Conservation (phyloP, 345 rosid species). For the Laguncularia racemosa region DNA sequence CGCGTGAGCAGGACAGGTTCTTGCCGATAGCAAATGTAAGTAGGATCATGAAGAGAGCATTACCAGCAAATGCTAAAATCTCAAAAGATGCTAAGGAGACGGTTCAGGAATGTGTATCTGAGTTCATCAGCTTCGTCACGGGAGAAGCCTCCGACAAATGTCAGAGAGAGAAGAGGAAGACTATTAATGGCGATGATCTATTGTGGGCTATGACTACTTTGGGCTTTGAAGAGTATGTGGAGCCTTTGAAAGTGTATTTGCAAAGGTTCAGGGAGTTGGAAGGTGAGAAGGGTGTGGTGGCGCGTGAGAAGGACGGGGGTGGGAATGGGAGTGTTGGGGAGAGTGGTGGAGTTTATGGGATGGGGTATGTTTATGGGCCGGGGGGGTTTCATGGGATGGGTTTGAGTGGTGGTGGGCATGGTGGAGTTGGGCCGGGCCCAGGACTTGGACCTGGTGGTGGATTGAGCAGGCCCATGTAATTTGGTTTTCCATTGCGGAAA, state of each 20-base stretch:
- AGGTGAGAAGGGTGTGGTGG: conserved; percentile 43
- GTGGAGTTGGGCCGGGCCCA: conserved; percentile 10
- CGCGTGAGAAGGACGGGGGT: conserved; percentile 29
- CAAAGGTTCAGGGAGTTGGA: conserved; percentile 72
- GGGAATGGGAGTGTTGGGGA: background rate
- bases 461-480: conserved; percentile 12
- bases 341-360: conserved; percentile 6
- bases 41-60: conserved; percentile 69
- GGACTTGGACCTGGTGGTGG: conserved; percentile 4
- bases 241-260: conserved; percentile 57
- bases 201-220: conserved; percentile 66
- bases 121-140: conserved; percentile 71
- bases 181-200: conserved; percentile 64
- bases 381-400: conserved; percentile 21
- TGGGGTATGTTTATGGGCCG: conserved; percentile 16
- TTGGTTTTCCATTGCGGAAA: background rate
- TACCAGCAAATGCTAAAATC: conserved; percentile 72
- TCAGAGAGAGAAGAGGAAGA: conserved; percentile 71
- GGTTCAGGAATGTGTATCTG: conserved; percentile 75
- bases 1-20: conserved; percentile 63
- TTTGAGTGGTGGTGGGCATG: conserved; percentile 7
- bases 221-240: conserved; percentile 72
- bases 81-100: conserved; percentile 77
- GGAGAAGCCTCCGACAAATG: conserved; percentile 84
- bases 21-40: conserved; percentile 73